phyloP scores from a whole-genome alignment of 805 yeast species.

The Candida yuanshanica region DNA sequence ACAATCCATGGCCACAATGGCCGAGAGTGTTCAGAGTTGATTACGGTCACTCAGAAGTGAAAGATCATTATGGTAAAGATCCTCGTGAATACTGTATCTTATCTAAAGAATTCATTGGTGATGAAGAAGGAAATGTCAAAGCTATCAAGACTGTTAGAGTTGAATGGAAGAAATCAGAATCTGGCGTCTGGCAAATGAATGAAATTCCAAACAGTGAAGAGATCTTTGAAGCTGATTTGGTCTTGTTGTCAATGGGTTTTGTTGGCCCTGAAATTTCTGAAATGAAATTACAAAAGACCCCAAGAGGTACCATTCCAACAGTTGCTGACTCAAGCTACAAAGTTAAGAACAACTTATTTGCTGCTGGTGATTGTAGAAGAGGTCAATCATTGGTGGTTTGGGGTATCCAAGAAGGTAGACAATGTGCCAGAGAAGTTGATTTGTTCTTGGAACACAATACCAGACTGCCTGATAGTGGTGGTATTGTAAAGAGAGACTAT shows the following conservation, averaged over 20 bases:
- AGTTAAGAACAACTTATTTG: conserved; percentile 70
- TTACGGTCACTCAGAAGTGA: conserved; percentile 95
- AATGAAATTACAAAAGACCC: conserved; percentile 58
- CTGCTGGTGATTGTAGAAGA: conserved; percentile 99
- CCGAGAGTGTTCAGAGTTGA: conserved; percentile 96
- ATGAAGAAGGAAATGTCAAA: conserved; percentile 89
- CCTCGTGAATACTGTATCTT: conserved; percentile 95
- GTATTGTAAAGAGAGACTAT: conserved; percentile 81
- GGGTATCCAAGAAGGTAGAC: conserved; percentile 99
- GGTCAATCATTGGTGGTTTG: conserved; percentile 97
- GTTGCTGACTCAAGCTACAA: conserved; percentile 54
- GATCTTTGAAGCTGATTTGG: conserved; percentile 90
- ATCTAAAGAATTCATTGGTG: conserved; percentile 93
- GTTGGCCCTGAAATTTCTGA: conserved; percentile 91
- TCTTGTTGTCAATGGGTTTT: conserved; percentile 93
- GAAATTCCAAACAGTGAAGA: conserved; percentile 95
- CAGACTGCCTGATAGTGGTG: conserved; percentile 89
- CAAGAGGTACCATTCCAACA: conserved; percentile 76
- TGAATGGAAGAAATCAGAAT: conserved; percentile 93
- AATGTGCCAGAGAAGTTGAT: conserved; percentile 95
- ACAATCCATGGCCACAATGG: conserved; percentile 99
- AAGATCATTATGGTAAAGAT: conserved; percentile 91
- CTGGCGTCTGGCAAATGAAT: conserved; percentile 99
- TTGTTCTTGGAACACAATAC: conserved; percentile 69
- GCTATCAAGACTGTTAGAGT: conserved; percentile 96